Percentiles rank a stretch among this genome's conserved stretches.
Conservation (phyloP, 129 eudicot species). For the Lactuca sativa region DNA sequence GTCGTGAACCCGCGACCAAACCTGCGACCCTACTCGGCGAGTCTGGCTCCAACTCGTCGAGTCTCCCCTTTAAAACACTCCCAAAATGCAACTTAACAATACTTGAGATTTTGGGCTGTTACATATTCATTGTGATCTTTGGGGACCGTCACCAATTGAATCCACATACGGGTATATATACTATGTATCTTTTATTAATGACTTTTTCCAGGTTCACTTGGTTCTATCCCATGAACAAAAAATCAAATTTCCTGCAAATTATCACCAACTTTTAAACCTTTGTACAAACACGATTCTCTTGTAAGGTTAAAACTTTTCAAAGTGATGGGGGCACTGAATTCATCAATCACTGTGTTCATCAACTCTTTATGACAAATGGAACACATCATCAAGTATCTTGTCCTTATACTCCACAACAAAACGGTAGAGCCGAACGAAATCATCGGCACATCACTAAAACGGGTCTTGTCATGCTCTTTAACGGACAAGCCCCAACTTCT, state of each 20-base stretch:
- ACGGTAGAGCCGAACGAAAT: background rate
- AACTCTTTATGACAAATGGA: background rate
- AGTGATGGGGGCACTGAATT: background rate
- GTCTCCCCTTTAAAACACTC: too few relatives aligned
- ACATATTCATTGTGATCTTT: background rate
- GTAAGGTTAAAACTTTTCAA: too few relatives aligned
- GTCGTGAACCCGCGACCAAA: too few relatives aligned
- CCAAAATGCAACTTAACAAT: too few relatives aligned
- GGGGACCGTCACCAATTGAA: background rate
- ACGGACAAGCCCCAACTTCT: background rate
- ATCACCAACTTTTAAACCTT: background rate
- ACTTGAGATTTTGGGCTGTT: too few relatives aligned
- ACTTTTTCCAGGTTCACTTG: background rate
- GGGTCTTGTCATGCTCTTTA: background rate
- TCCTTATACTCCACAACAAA: background rate
- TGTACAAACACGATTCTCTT: background rate
- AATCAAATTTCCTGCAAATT: background rate
- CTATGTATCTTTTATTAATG: background rate
- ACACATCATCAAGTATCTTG: background rate
- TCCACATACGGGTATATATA: background rate
- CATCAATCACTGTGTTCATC: background rate
- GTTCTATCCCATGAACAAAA: background rate
- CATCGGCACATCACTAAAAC: background rate
- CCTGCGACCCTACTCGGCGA: too few relatives aligned
- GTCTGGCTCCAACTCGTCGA: too few relatives aligned